phyloP scores from a whole-genome alignment of 129 eudicot species.

The Helianthus tuberosus region DNA sequence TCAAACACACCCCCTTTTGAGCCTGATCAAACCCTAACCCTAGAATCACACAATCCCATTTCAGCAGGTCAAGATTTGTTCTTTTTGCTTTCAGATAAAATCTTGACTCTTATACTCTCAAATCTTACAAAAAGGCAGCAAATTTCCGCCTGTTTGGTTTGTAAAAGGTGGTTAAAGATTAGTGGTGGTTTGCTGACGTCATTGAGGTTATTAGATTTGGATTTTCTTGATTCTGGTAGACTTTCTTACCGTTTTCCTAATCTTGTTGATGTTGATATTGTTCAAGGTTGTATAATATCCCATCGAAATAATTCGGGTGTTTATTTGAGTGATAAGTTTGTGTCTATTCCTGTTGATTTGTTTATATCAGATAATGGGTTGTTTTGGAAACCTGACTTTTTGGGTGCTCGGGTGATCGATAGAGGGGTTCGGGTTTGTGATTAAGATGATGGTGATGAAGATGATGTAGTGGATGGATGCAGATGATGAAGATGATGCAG shows the following conservation, averaged over 20 bases:
- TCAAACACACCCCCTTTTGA: conserved; percentile 33
- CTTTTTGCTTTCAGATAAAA: conserved; percentile 58
- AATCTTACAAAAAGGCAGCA: conserved; percentile 53
- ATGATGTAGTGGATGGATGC: no score
- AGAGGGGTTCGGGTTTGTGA: conserved; percentile 59
- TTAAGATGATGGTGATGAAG: no score
- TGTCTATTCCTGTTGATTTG: conserved; percentile 49
- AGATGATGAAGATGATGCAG: no score
- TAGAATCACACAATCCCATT: conserved; percentile 2
- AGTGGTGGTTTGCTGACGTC: conserved; percentile 55
- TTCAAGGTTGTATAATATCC: conserved; percentile 51
- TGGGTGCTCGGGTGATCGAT: conserved; percentile 52
- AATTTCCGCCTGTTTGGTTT: conserved; percentile 50
- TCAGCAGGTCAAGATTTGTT: conserved; percentile 39
- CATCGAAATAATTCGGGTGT: conserved; percentile 59
- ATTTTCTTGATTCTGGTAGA: conserved; percentile 83
- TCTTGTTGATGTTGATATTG: conserved; percentile 62
- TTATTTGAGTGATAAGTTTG: conserved; percentile 51
- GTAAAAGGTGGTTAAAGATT: conserved; percentile 63
- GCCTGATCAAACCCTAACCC: conserved; percentile 31
- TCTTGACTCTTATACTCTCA: conserved; percentile 47
- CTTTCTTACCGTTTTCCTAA: conserved; percentile 67
- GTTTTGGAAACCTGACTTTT: conserved; percentile 48
- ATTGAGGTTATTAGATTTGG: conserved; percentile 75
- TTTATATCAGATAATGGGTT: conserved; percentile 31